Base-by-base conservation (phyloP, 2,329 filamentous ascomycete species). In the Ascocoryne sarcoides region DNA sequence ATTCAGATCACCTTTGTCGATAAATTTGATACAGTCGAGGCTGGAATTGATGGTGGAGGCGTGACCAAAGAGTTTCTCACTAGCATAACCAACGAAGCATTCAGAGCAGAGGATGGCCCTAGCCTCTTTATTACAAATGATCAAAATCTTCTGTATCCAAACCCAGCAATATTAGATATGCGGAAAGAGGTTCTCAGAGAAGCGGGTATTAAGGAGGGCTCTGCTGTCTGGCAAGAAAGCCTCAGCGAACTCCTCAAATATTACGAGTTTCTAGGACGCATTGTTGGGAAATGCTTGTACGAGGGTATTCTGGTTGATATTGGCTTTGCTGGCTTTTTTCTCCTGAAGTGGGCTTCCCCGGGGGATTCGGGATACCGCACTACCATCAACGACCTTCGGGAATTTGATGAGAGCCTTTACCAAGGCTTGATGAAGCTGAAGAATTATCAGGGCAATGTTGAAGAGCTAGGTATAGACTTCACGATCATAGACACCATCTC, bases 1-100 rank as follows among this genome's bases (percentile, higher is more conserved):
- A 95, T 98, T 26, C 87, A 94, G 57, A 96, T 98, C 55, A 92
- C 86, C 0, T 98, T 98, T 60, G 80, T 95, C 32, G 92, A 98
- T 58, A 76, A 88, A 44, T 98, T 94, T 51, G 84, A 84, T 45
- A 76, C 82, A 1, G 71, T 77, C 5, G 92, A 98, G 63, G 90
- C 90, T 10, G 92, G 92, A 8, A 96, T 98, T 40, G 92, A 98
- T 57, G 92, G 92, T 0, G 92, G 92, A 7, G 92, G 92, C 47
- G 92, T 98, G 7, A 95, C 90, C 2, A 98, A 98, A 54, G 92
- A 98, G 56, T 98, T 98, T 47, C 69, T 98, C 10, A 95, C 82
- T 1, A 92, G 84, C 46, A 77, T 95, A 36, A 94, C 87, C 1
- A 80, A 74, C 15, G 84, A 95, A 60, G 88, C 88, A 0, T 94